These are phyloP conservation scores for Heliocybe sulcata DNA, from an alignment of 1,284 basidiomycete genomes.

Conservation along the genomic window DNA sequence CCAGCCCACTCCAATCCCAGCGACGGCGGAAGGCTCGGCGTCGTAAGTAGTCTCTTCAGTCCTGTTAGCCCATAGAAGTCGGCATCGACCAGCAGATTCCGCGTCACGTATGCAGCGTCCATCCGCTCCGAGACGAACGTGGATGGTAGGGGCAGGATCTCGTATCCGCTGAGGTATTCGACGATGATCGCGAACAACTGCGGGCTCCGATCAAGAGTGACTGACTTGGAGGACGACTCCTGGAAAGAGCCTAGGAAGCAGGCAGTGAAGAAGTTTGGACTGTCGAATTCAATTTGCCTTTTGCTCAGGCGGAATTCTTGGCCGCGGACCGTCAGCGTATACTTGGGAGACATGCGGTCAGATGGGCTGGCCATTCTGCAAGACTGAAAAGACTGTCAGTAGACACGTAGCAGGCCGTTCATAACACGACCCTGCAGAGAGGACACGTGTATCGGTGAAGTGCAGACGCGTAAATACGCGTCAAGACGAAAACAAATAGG, in stretches of 20 bases:
- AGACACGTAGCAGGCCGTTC: neutral
- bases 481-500: neutral
- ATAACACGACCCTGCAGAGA: neutral
- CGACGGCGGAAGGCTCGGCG: conserved; percentile 6
- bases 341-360: neutral
- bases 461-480: neutral
- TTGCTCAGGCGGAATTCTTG: conserved; percentile 10
- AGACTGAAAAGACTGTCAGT: neutral
- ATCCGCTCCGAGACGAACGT: conserved; percentile 10
- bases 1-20: conserved; percentile 11
- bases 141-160: conserved; percentile 10
- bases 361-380: neutral
- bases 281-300: conserved; percentile 11
- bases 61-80: conserved; percentile 11
- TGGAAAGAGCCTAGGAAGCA: conserved; percentile 11
- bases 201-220: conserved; percentile 11
- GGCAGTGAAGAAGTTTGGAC: conserved; percentile 13
- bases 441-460: neutral
- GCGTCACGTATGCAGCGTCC: conserved; percentile 6
- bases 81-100: conserved; percentile 10
- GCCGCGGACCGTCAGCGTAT: conserved; percentile 9
- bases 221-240: conserved; percentile 4
- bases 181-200: conserved; percentile 12
- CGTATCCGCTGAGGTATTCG: conserved; percentile 13
- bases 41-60: conserved; percentile 7